Evolutionary conservation across 495 filamentous ascomycete genomes (phyloP).

Genomic region (Chaetomium fimeti): DNA sequence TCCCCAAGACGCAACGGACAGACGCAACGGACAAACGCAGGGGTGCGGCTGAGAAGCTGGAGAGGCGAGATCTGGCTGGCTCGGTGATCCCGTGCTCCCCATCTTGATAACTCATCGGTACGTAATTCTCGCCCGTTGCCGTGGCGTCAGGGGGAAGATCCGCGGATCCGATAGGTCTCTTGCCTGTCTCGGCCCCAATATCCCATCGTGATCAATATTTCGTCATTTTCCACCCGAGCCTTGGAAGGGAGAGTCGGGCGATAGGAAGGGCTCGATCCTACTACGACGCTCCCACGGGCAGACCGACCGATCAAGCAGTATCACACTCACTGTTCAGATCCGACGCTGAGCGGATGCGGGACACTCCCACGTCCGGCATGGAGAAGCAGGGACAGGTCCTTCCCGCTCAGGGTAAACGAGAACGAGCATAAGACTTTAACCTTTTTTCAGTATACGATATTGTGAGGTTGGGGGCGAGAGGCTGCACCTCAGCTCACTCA

Average conservation of each 20-base stretch:
- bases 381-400: neutral
- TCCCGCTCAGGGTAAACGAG: neutral
- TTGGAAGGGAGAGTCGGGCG: neutral
- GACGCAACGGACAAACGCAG: too few species aligned
- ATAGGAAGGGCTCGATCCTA: constrained; percentile 6
- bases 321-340: neutral
- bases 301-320: neutral
- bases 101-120: neutral
- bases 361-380: neutral
- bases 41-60: constrained; percentile 16
- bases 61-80: constrained; percentile 5
- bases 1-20: neutral
- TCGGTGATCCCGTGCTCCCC: constrained; percentile 14
- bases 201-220: constrained; percentile 5
- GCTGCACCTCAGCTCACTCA: constrained; percentile 1
- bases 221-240: too few species aligned
- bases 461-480: neutral
- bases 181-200: neutral
- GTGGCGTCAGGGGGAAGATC: neutral
- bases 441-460: neutral
- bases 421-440: too few species aligned
- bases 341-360: neutral
- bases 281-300: constrained; percentile 6
- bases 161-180: neutral
- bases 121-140: constrained; percentile 11